phyloP scores from a whole-genome alignment of 352 stramenopile genomes.

The Globisporangium camurandrum region DNA sequence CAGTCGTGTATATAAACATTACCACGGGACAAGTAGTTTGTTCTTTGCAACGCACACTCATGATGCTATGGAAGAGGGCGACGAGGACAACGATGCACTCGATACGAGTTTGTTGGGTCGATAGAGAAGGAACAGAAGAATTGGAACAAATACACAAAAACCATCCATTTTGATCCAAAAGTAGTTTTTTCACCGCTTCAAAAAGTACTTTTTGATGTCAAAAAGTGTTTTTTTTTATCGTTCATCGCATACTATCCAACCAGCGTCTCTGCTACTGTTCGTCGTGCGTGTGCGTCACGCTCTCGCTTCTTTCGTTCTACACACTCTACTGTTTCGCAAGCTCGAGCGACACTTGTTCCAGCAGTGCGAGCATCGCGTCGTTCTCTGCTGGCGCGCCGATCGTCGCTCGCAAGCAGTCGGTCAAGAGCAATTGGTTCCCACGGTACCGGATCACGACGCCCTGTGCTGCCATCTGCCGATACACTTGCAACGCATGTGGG shows the following conservation, averaged over 20 bases:
- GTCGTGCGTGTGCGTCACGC: neutral
- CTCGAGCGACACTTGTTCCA: conserved; percentile 58
- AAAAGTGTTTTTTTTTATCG: too few species aligned
- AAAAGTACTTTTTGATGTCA: too few species aligned
- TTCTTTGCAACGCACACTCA: conserved; percentile 46
- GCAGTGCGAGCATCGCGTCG: conserved; percentile 86
- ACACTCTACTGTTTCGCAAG: conserved; percentile 12
- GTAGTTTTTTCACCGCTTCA: too few species aligned
- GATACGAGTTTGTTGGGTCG: conserved; percentile 51
- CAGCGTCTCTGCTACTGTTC: neutral
- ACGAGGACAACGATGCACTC: conserved; percentile 16
- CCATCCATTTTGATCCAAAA: too few species aligned
- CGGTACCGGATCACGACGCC: conserved; percentile 96
- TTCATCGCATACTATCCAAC: too few species aligned
- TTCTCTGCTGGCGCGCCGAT: conserved; percentile 94
- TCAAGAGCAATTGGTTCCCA: conserved; percentile 94
- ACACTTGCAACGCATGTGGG: conserved; percentile 87
- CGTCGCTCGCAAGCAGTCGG: conserved; percentile 93
- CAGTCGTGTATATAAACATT: conserved; percentile 1
- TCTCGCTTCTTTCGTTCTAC: neutral
- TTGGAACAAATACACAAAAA: too few species aligned
- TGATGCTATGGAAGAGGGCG: conserved; percentile 11
- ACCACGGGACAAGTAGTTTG: conserved; percentile 12
- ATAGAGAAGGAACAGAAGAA: too few species aligned
- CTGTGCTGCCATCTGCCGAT: conserved; percentile 90